phyloP scores from a whole-genome alignment of 768 basidiomycete species.

The Clitopilus passeckerianus region DNA sequence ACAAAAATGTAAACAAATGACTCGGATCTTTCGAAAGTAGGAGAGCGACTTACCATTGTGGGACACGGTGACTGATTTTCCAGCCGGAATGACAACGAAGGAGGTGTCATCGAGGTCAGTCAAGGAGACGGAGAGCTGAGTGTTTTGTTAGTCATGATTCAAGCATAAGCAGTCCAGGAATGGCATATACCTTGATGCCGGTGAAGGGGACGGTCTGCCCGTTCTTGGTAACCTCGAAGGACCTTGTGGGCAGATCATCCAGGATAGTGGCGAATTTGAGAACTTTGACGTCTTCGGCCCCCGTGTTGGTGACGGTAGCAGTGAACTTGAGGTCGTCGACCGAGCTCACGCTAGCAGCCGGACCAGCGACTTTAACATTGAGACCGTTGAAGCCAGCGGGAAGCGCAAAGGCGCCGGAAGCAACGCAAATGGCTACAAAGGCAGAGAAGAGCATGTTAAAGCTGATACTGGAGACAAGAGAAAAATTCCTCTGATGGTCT shows the following conservation, averaged over 20 bases:
- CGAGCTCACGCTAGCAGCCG: conserved; percentile 25
- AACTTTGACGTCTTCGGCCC: conserved; percentile 32
- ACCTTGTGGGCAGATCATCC: conserved; percentile 36
- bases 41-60: conserved; percentile 26
- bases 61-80: conserved; percentile 30
- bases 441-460: conserved; percentile 22
- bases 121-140: conserved; percentile 30
- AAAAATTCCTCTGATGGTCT: too few relatives aligned
- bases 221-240: conserved; percentile 37
- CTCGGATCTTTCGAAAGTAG: not conserved
- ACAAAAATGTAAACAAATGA: not conserved
- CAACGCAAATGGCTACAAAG: conserved; percentile 22
- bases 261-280: conserved; percentile 42
- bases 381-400: conserved; percentile 27
- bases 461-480: not conserved
- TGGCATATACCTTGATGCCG: conserved; percentile 31
- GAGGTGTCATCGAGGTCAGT: conserved; percentile 31
- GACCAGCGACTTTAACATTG: conserved; percentile 22
- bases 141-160: not conserved
- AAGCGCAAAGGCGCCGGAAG: conserved; percentile 21
- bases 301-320: conserved; percentile 36
- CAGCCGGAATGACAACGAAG: conserved; percentile 32
- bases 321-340: conserved; percentile 34
- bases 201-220: conserved; percentile 33
- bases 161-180: not conserved